A percentile compares a stretch with the other conserved stretches of the same genome.
Conservation (phyloP, 2,329 filamentous ascomycete species). For the Lachnellula cervina region DNA sequence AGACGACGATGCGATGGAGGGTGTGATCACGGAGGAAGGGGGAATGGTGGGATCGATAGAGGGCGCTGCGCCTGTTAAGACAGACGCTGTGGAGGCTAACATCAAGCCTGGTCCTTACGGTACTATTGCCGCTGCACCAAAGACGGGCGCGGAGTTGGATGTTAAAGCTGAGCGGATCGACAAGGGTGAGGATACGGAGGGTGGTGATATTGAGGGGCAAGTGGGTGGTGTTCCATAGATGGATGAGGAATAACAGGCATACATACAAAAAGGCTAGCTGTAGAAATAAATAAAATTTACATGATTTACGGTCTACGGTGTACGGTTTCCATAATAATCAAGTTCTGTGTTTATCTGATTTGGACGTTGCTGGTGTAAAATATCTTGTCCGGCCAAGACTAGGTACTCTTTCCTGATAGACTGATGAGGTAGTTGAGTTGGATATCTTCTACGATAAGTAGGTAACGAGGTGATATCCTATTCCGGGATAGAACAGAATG, state of each 20-base stretch:
- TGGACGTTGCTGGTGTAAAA: too few relatives aligned
- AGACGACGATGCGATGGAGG: slow-evolving; percentile 22
- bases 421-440: too few relatives aligned
- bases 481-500: too few relatives aligned
- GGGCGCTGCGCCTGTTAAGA: slow-evolving; percentile 14
- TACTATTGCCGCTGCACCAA: slow-evolving; percentile 14
- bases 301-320: too few relatives aligned
- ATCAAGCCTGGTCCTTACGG: slow-evolving; percentile 25
- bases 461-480: too few relatives aligned
- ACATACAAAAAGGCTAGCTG: too few relatives aligned
- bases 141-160: slow-evolving; percentile 12
- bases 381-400: too few relatives aligned
- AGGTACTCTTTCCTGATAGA: too few relatives aligned
- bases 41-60: slow-evolving; percentile 16
- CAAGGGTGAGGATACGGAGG: slow-evolving; percentile 21
- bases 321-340: too few relatives aligned
- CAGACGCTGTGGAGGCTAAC: slow-evolving; percentile 5
- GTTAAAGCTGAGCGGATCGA: slow-evolving; percentile 22
- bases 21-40: slow-evolving; percentile 14
- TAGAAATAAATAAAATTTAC: too few relatives aligned
- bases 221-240: slow-evolving; percentile 16
- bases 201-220: slow-evolving; percentile 15
- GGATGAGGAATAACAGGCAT: not conserved
- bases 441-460: too few relatives aligned
- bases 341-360: too few relatives aligned